Conservation (phyloP, 148 eudicot species). For the Gaultheria prostrata region DNA sequence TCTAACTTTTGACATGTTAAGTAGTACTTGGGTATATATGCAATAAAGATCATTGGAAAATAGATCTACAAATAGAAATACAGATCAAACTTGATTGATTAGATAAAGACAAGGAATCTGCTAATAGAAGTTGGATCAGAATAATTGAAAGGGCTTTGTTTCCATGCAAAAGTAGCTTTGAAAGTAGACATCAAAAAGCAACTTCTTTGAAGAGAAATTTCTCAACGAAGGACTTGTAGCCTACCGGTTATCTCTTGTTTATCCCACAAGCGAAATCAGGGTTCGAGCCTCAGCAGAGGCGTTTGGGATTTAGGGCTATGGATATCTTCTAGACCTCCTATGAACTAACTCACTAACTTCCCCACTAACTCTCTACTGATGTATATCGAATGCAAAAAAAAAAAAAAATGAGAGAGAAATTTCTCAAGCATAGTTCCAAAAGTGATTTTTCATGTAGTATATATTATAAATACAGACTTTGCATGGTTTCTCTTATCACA, state of each 20-base stretch:
- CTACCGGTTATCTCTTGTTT: too few relatives aligned
- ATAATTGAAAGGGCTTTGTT: background rate
- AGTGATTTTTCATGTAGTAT: slow-evolving; percentile 13
- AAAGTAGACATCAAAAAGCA: slow-evolving; percentile 20
- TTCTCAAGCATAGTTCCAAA: slow-evolving; percentile 17
- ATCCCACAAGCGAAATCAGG: too few relatives aligned
- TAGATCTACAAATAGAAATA: background rate
- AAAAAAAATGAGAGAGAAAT: too few relatives aligned
- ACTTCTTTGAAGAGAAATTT: slow-evolving; percentile 14
- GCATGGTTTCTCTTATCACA: slow-evolving; percentile 12
- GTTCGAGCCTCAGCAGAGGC: too few relatives aligned
- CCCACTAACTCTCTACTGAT: too few relatives aligned
- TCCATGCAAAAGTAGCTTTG: slow-evolving; percentile 14
- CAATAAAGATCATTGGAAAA: background rate
- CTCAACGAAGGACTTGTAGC: too few relatives aligned
- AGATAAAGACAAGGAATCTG: background rate
- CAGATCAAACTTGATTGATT: background rate
- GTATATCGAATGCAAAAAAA: too few relatives aligned
- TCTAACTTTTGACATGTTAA: background rate
- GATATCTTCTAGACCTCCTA: too few relatives aligned
- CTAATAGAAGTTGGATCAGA: slow-evolving; percentile 11
- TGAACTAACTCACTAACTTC: too few relatives aligned
- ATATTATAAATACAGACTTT: background rate
- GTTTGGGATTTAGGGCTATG: too few relatives aligned
- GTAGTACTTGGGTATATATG: background rate